Evolutionary conservation across 2,329 filamentous ascomycete genomes (phyloP).

Genomic region (Alternaria hordeiaustralica): DNA sequence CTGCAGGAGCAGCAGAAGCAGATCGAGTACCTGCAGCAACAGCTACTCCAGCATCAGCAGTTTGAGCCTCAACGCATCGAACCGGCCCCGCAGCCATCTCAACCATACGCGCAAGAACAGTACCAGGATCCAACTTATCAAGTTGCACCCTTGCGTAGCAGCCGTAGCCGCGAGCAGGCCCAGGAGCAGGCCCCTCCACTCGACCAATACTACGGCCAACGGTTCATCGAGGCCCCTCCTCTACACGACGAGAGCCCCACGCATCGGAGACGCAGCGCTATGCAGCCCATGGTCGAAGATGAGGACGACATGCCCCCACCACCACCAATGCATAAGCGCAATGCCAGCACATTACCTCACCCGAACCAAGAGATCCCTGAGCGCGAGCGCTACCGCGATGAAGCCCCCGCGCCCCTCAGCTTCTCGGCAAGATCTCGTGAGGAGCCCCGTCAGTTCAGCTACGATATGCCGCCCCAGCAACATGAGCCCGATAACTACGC

Average conservation of each 20-base stretch:
- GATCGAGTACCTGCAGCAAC: slow-evolving; percentile 17
- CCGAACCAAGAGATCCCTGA: slow-evolving; percentile 27
- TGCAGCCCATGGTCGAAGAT: slow-evolving; percentile 71
- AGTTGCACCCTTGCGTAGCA: slow-evolving; percentile 43
- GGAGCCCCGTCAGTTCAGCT: slow-evolving; percentile 27
- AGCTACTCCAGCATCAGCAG: slow-evolving; percentile 20
- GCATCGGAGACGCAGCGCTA: slow-evolving; percentile 56
- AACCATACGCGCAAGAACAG: slow-evolving; percentile 25
- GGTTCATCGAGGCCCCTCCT: slow-evolving; percentile 35
- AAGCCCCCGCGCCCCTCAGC: slow-evolving; percentile 45
- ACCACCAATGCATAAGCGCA: slow-evolving; percentile 47
- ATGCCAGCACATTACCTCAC: slow-evolving; percentile 39
- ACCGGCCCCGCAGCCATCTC: slow-evolving; percentile 12
- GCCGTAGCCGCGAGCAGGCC: slow-evolving; percentile 32
- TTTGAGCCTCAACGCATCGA: slow-evolving; percentile 24
- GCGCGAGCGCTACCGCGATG: slow-evolving; percentile 29
- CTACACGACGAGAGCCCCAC: slow-evolving; percentile 51
- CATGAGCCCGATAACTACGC: slow-evolving; percentile 34
- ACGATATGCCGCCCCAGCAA: slow-evolving; percentile 34
- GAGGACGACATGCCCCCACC: slow-evolving; percentile 59
- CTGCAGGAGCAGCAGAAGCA: slow-evolving; percentile 21
- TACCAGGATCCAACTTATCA: slow-evolving; percentile 43
- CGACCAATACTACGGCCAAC: slow-evolving; percentile 43
- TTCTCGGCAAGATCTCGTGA: slow-evolving; percentile 35
- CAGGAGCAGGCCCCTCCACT: slow-evolving; percentile 30